Evolutionary conservation across 176 grass and related monocot species (phyloP), one percentile per base, ranked within the genome.

Genomic region (Paspalum notatum): DNA sequence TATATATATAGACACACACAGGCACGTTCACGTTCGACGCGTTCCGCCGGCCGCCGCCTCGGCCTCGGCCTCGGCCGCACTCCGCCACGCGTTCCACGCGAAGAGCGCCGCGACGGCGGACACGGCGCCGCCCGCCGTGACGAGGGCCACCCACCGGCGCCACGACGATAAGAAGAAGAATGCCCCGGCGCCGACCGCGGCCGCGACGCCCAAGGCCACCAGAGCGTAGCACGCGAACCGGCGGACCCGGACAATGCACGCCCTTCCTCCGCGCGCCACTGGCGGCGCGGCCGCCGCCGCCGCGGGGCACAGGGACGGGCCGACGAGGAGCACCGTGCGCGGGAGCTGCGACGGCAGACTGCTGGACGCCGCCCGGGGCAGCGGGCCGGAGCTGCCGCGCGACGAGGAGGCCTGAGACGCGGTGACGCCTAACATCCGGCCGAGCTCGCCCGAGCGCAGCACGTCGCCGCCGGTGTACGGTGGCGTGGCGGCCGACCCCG

Each of bases 381-480:
- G 52, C 46, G 74, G 84, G 17, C 89, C 89, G 10, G 91, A 97
- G 40, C 80, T 67, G 21, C 81, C 50, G 20, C 55, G 66, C 47
- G 94, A 85, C 32, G 94, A 85, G 41, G 84, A 89, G 41, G 74
- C 39, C 45, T 68, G 72, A 2, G 86, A 76, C 47, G 53, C 59
- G 26, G 76, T 20, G 82, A 97, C 83, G 58, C 93, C 91, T 67
- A 97, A 97, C 94, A 97, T 97, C 57, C 92, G 92, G 11, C 89
- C 94, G 5, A 94, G 83, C 62, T 97, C 94, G 4, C 91, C 94
- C 0, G 94, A 94, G 20, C 85, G 82, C 39, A 60, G 22, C 6
- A 88, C 77, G 75, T 97, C 90, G 4, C 94, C 91, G 56, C 94
- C 94, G 4, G 91, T 97, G 87, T 94, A 97, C 27, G 91, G 91